Percentiles rank a stretch among this genome's conserved stretches.
Evolutionary conservation across 495 filamentous ascomycete species (phyloP).

Genomic region (Hypoxylon fuscum): DNA sequence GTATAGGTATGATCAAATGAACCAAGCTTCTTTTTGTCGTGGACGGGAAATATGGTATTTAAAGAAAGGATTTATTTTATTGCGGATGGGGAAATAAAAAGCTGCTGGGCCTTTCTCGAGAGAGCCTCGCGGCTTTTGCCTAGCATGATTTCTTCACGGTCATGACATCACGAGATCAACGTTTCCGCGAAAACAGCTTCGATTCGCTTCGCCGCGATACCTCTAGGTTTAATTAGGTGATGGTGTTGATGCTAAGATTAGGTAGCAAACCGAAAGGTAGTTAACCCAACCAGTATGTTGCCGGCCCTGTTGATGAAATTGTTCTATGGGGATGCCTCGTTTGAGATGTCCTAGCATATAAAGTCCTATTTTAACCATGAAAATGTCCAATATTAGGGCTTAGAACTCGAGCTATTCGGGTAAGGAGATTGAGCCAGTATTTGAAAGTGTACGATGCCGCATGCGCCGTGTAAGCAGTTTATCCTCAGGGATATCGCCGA

Average conservation of each 20-base stretch:
- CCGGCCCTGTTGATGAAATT: no score
- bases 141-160: slow-evolving; percentile 20
- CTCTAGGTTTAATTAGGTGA: slow-evolving; percentile 5
- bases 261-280: slow-evolving; percentile 7
- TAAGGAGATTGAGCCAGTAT: no score
- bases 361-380: no score
- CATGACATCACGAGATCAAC: slow-evolving; percentile 34
- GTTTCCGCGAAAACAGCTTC: slow-evolving; percentile 24
- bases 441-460: no score
- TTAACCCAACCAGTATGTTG: not conserved
- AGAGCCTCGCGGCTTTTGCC: slow-evolving; percentile 33
- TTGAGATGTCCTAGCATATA: no score
- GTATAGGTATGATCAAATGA: slow-evolving; percentile 3
- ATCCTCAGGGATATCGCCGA: no score
- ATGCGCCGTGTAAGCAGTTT: no score
- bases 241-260: not conserved
- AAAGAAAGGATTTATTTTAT: slow-evolving; percentile 16
- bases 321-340: no score
- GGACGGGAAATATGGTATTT: slow-evolving; percentile 21
- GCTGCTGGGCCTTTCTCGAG: not conserved
- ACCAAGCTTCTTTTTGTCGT: slow-evolving; percentile 3
- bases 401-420: no score
- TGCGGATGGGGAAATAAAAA: slow-evolving; percentile 15
- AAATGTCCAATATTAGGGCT: no score
- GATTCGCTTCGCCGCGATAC: slow-evolving; percentile 6